Evolutionary conservation across 768 basidiomycete species (phyloP).

Genomic region (Boletus insuetus): DNA sequence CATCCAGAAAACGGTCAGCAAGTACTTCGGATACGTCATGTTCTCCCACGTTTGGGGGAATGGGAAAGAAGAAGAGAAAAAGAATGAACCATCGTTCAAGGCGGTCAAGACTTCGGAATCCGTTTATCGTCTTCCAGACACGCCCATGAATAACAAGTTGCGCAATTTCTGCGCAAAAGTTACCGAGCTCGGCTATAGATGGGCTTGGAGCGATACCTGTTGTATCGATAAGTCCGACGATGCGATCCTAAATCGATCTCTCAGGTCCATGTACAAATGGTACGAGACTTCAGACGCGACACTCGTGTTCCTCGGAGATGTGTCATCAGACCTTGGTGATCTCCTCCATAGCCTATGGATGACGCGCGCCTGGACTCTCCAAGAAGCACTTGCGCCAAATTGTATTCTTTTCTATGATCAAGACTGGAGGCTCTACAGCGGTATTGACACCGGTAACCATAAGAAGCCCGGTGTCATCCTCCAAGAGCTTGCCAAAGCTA

Average conservation of each 20-base stretch:
- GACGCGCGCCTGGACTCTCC: neutral
- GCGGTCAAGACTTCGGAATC: neutral
- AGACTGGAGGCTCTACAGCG: neutral
- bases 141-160: neutral
- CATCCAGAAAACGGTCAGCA: neutral
- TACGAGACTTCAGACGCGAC: neutral
- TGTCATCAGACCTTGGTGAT: neutral
- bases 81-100: neutral
- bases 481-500: neutral
- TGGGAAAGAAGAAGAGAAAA: neutral
- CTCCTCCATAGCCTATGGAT: neutral
- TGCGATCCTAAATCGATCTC: neutral
- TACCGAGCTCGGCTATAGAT: neutral
- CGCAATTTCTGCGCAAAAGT: neutral
- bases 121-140: neutral
- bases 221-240: neutral
- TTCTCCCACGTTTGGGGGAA: neutral
- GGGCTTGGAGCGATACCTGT: neutral
- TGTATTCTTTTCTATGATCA: neutral
- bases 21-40: neutral
- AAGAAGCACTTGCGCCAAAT: neutral
- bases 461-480: neutral
- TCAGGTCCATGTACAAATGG: slow-evolving; percentile 1
- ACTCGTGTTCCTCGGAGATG: neutral
- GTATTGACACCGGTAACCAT: neutral